phyloP scores from a whole-genome alignment of 2,329 filamentous ascomycete species.

The Cercospora sesami region DNA sequence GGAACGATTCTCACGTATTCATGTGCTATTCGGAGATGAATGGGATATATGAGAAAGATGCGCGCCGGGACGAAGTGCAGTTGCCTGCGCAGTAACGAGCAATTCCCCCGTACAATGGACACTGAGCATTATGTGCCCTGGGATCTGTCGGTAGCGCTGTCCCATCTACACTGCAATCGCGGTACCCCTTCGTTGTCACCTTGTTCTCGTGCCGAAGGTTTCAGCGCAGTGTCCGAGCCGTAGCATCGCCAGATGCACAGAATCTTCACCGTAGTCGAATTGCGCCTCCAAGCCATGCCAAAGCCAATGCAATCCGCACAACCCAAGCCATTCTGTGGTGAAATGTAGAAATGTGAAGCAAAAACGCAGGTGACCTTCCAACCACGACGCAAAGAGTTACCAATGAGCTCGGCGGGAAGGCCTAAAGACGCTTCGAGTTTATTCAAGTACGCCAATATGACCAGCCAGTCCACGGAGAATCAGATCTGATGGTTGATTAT shows the following conservation, averaged over 20 bases:
- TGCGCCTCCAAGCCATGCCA: no score
- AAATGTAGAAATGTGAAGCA: slow-evolving; percentile 28
- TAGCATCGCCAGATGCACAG: not conserved
- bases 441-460: slow-evolving; percentile 37
- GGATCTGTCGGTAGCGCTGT: not conserved
- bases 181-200: not conserved
- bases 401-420: slow-evolving; percentile 27
- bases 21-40: not conserved
- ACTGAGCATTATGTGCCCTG: not conserved
- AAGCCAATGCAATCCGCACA: not conserved
- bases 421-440: slow-evolving; percentile 30
- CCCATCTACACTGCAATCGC: not conserved
- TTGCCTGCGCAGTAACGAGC: not conserved
- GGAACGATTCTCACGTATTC: not conserved
- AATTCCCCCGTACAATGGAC: not conserved
- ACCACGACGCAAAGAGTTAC: slow-evolving; percentile 25
- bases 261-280: not conserved
- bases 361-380: slow-evolving; percentile 33
- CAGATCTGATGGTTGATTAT: slow-evolving; percentile 35
- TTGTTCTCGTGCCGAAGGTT: not conserved
- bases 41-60: not conserved
- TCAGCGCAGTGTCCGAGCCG: not conserved
- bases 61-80: not conserved
- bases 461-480: slow-evolving; percentile 29
- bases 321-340: not conserved